Base-by-base conservation (phyloP, 495 filamentous ascomycete species). In the Penicillium coffeae region DNA sequence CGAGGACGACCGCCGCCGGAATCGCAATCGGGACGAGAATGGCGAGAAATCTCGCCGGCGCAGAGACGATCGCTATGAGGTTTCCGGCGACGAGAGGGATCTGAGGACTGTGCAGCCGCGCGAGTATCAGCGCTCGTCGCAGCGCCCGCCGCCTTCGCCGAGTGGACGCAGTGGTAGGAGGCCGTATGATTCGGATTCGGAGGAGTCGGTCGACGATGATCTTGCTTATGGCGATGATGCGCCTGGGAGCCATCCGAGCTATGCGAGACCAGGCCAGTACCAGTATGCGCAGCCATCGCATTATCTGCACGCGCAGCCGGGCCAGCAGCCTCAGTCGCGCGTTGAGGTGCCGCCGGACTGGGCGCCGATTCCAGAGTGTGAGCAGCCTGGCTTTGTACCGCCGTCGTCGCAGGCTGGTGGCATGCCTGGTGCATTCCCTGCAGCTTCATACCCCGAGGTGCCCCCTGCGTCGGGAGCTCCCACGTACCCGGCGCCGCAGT, bases 201-300 rank as follows among this genome's bases (percentile, higher is more conserved):
- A 74, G 13, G 15, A 20, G 22, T 69, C 75, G 22, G 63, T 66
- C 15, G 62, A 71, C 22, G 66, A 71, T 30, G 55, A 51, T 16
- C 59, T 74, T 6, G 71, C 68, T 0, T 74, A 74, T 45, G 71
- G 71, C 3, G 68, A 71, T n/a, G n/a, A n/a, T 38, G 50, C 20
- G 4, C 60, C 54, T 3, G 70, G 66, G 6, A 54, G 42, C 30
- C 65, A 74, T 47, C 60, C 72, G 2, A 71, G 70, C 38, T 83
- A 84, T 63, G 70, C 71, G 14, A 65, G 71, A 50, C 71, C 77
- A 0, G 66, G 68, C 21, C 67, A 62, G 34, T 82, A 69, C 54
- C 70, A 76, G 39, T 81, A 84, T 48, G 68, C 73, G 13, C 66
- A 67, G 50, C 62, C 72, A 0, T 48, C 59, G 44, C 68, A 76